Evolutionary conservation across 2,329 filamentous ascomycete genomes (phyloP), one percentile per base, ranked within the genome.

Genomic region (Didymellaceae sp.): DNA sequence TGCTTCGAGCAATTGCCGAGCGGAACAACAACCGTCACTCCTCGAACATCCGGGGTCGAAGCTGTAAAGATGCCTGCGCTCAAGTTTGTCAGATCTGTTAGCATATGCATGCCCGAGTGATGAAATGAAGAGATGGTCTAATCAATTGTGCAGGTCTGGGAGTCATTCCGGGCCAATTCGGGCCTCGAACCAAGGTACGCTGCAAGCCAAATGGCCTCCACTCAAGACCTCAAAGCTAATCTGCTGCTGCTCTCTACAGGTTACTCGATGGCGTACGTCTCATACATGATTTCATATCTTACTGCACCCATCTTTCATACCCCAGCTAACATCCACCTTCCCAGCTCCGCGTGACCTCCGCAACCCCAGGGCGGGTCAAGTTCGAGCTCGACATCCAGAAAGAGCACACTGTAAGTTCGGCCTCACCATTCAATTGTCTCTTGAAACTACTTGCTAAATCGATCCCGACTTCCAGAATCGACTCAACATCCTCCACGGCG

Each of bases 161-260:
- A 89, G 71, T 92, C 90, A 2, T 97, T 97, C 74, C 85, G 89
- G 77, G 83, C 84, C 59, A 89, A 90, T 58, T 96, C 91, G 5
- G 92, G 92, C 6, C 77, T 97, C 16, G 93, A 97, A 73, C 91
- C 91, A 71, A 89, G 89, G 92, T 96, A 78, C 35, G 33, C 43
- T 21, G 41, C 22, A 44, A 7, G 7, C 7, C 11, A 6, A 25
- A 26, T 20, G 8, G 16, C 5, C 7, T 17, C 5, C 3, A 6
- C 28, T 20, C 14, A n/a, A 10, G 1, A 28, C 18, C 3, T 30
- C n/a, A 24, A 25, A 18, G 24, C 47, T 56, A n/a, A n/a, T n/a
- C n/a, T n/a, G n/a, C n/a, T n/a, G n/a, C n/a, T n/a, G n/a, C n/a
- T n/a, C n/a, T n/a, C n/a, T n/a, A 0, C 38, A 78, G 77, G 41